Evolutionary conservation across 768 basidiomycete genomes (phyloP).

Genomic region (Trametes elegans): DNA sequence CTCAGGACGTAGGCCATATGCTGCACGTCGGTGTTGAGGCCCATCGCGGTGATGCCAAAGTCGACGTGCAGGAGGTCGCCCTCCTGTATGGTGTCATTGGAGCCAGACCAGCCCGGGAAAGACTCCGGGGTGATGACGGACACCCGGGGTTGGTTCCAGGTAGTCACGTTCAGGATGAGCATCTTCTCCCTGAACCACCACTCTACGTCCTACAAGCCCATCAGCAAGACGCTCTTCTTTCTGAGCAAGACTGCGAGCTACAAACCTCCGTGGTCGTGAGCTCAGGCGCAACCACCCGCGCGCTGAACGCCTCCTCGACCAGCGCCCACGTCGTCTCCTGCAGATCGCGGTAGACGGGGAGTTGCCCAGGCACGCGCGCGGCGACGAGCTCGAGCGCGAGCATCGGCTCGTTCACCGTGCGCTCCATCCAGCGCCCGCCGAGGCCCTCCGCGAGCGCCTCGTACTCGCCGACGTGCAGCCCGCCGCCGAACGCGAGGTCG

Average conservation of each 20-base stretch:
- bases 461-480: constrained; percentile 49
- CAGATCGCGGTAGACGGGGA: constrained; percentile 43
- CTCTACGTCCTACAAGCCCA: constrained; percentile 40
- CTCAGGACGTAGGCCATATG: constrained; percentile 55
- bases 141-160: constrained; percentile 55
- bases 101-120: constrained; percentile 43
- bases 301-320: constrained; percentile 52
- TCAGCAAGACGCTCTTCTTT: not conserved
- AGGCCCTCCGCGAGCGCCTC: constrained; percentile 37
- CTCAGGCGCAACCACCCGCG: constrained; percentile 40
- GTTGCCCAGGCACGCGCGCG: constrained; percentile 39
- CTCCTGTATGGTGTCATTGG: constrained; percentile 39
- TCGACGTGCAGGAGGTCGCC: constrained; percentile 55
- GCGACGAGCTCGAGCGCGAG: constrained; percentile 49
- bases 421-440: constrained; percentile 41
- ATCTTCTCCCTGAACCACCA: constrained; percentile 58
- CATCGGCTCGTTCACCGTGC: constrained; percentile 42
- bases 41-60: constrained; percentile 53
- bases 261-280: constrained; percentile 44
- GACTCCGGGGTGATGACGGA: constrained; percentile 42
- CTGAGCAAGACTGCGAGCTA: not conserved
- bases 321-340: constrained; percentile 53
- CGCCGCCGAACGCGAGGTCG: constrained; percentile 47
- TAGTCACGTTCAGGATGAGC: constrained; percentile 43
- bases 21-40: constrained; percentile 55